Base-by-base conservation (phyloP, 495 filamentous ascomycete species). In the Xylaria nigripes region DNA sequence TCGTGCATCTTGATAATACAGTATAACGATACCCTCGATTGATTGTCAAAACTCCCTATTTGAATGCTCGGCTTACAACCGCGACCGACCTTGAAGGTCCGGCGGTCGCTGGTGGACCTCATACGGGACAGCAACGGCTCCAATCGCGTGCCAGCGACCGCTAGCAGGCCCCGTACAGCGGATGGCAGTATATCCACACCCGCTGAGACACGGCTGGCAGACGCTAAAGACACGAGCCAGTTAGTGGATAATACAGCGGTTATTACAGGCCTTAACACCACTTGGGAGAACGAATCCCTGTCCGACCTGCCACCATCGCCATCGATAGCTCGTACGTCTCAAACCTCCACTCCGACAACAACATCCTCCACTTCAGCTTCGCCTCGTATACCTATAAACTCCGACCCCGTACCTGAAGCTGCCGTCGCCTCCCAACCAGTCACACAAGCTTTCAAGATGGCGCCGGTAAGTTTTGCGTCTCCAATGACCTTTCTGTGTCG, bases 61-160 rank as follows among this genome's bases (percentile, higher is more conserved):
- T 67, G 64, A 61, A 82, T 82, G 79, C 75, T 85, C 64, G 81
- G 82, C 60, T 68, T 85, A 60, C 72, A 72, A 29, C 64, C 72
- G 44, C 70, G 76, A 62, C 84, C 79, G 65, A 80, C 77, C 64
- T 69, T 91, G 59, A 82, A 75, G 77, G 73, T 78, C 69, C 84
- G 85, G 63, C 81, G 82, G 49, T 91, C 87, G 45, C 72, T 89
- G 60, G 77, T 88, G 68, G 84, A 89, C 49, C 74, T 91, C 59
- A 76, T 90, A 61, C 70, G 74, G 61, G 68, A 65, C 50, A 64
- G 66, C 55, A 40, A 59, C 57, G 59, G 64, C 63, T 48, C 62
- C 66, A 63, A 67, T 61, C 56, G 58, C 58, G 63, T 58, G 45
- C 56, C 63, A 60, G 64, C 59, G 50, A 53, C 53, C 58, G 29